Percentiles rank a stretch among this genome's conserved stretches.
Conservation (phyloP, 2,329 filamentous ascomycete genomes). For the Colletotrichum scovillei region DNA sequence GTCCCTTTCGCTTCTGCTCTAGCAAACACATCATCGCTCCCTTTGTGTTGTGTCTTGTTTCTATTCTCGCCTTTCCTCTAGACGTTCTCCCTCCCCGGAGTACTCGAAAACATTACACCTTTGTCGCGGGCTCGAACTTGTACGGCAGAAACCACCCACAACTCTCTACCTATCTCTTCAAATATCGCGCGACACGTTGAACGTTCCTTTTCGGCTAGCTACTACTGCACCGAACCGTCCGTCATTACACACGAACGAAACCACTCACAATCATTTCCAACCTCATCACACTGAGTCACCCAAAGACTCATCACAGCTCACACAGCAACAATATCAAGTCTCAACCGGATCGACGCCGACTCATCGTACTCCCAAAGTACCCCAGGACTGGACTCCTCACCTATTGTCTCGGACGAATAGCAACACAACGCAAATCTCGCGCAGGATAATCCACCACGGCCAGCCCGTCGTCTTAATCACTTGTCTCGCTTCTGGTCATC, state of each 20-base stretch:
- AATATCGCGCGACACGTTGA: slow-evolving; percentile 30
- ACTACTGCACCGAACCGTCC: slow-evolving; percentile 14
- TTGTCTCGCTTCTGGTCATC: slow-evolving; percentile 2
- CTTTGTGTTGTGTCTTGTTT: slow-evolving; percentile 29
- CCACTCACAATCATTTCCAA: slow-evolving; percentile 32
- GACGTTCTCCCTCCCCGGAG: neutral
- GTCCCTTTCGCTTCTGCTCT: slow-evolving; percentile 3
- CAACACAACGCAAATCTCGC: slow-evolving; percentile 3
- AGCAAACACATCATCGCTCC: slow-evolving; percentile 6
- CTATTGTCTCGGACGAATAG: slow-evolving; percentile 14
- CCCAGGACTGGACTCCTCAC: slow-evolving; percentile 37
- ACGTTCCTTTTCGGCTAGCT: slow-evolving; percentile 27
- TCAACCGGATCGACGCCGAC: slow-evolving; percentile 23
- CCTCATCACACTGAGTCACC: slow-evolving; percentile 15
- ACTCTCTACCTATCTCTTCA: neutral
- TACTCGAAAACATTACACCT: slow-evolving; percentile 17
- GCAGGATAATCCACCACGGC: slow-evolving; percentile 21
- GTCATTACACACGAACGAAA: slow-evolving; percentile 16
- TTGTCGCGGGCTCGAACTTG: slow-evolving; percentile 32
- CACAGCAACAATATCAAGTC: neutral
- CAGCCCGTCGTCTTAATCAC: slow-evolving; percentile 18
- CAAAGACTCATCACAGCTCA: slow-evolving; percentile 11
- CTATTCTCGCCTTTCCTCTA: slow-evolving; percentile 9
- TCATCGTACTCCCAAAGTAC: neutral
- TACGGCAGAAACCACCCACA: neutral